phyloP scores from a whole-genome alignment of 352 stramenopile species.

The Phytopythium vexans region DNA sequence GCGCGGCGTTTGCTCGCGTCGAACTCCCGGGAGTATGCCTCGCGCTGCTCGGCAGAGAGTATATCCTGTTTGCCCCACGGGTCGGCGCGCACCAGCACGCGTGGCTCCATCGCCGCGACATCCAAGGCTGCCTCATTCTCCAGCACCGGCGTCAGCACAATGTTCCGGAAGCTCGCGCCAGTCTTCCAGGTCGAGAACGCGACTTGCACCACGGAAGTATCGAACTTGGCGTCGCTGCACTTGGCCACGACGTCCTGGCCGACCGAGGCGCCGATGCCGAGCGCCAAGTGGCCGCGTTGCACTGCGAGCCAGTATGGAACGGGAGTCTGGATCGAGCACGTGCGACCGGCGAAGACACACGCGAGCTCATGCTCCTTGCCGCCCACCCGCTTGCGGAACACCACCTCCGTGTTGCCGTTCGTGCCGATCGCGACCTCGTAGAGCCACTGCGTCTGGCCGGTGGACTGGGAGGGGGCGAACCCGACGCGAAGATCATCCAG shows the following conservation, averaged over 20 bases:
- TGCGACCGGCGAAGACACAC: constrained; percentile 65
- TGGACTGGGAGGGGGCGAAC: constrained; percentile 34
- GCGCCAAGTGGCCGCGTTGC: constrained; percentile 30
- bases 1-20: constrained; percentile 41
- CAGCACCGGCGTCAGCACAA: constrained; percentile 31
- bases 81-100: constrained; percentile 58
- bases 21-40: constrained; percentile 45
- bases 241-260: constrained; percentile 58
- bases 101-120: constrained; percentile 32
- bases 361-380: constrained; percentile 51
- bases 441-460: constrained; percentile 31
- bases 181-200: constrained; percentile 72
- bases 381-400: constrained; percentile 53
- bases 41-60: constrained; percentile 47
- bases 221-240: constrained; percentile 33
- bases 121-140: constrained; percentile 24
- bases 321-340: constrained; percentile 54
- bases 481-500: constrained; percentile 70
- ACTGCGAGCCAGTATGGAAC: constrained; percentile 73
- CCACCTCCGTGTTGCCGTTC: constrained; percentile 74
- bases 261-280: constrained; percentile 48
- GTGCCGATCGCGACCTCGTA: constrained; percentile 68
- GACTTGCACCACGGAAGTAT: constrained; percentile 31
- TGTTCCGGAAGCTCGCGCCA: constrained; percentile 39
- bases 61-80: constrained; percentile 53